Base-by-base conservation (phyloP, 768 basidiomycete species). In the Suillus brevipes region DNA sequence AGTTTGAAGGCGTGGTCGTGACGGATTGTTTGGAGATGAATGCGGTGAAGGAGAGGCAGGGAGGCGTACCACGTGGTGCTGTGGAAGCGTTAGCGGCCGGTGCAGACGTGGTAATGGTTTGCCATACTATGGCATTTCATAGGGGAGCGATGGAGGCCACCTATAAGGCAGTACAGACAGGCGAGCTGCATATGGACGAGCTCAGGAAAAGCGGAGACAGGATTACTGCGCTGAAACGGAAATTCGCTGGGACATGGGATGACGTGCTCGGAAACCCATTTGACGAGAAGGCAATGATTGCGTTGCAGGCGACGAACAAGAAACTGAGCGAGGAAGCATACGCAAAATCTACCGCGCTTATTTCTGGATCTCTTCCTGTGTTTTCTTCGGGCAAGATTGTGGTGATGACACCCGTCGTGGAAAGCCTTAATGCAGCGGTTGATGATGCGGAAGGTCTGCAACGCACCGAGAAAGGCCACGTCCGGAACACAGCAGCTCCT, bases 1-100 rank as follows among this genome's bases (percentile, higher is more conserved):
- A 78, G 0, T 91, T 82, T 72, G 58, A 77, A 4, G 89, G 89
- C 0, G 82, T 91, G 43, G 74, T 89, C 25, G 89, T 90, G 36
- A 90, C 90, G 1, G 90, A 91, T 71, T 91, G 90, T 70, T 75
- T 91, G 28, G 89, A 91, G 76, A 91, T 92, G 90, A 87, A 87
- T 57, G 89, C 90, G 13, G 83, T 91, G 18, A 75, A 59, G 58
- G 58, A 59, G 40, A 59, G 58, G 6, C 74, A 78, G 61, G 82
- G 81, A 6, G 86, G 86, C 7, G 76, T 82, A 4, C 80, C 82
- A 62, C 79, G 78, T 47, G 89, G 87, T 6, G 86, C 88, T 0
- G 81, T 89, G 20, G 72, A 80, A 65, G 83, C 85, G 6, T 70
- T 91, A 50, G 77, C 78, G 57, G 89, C 90, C 0, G 89, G 89